Evolutionary conservation across 2,329 filamentous ascomycete species (phyloP).

Genomic region (Cladophialophora immunda): DNA sequence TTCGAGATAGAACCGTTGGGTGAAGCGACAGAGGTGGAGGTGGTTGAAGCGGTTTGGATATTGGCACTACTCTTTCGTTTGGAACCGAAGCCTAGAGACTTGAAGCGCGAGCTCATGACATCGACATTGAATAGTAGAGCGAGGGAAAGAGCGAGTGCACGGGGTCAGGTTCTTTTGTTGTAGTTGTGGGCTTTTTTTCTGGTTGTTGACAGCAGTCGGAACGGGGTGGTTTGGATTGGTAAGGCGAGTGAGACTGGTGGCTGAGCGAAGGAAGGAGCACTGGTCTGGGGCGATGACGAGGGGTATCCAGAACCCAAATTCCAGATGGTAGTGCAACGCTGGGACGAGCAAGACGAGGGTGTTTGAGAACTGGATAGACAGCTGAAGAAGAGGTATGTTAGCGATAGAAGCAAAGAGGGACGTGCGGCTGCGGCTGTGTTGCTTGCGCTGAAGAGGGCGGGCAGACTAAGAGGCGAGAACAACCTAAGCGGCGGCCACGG

Average conservation of each 20-base stretch:
- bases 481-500: slow-evolving; percentile 7
- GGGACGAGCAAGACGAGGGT: background rate
- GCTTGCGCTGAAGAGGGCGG: slow-evolving; percentile 10
- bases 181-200: background rate
- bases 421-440: slow-evolving; percentile 27
- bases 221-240: slow-evolving; percentile 9
- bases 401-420: slow-evolving; percentile 10
- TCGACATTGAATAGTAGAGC: slow-evolving; percentile 48
- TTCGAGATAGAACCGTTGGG: slow-evolving; percentile 44
- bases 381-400: slow-evolving; percentile 12
- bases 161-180: slow-evolving; percentile 11
- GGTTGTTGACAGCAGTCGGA: background rate
- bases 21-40: slow-evolving; percentile 40
- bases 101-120: slow-evolving; percentile 62
- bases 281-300: background rate
- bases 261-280: slow-evolving; percentile 16
- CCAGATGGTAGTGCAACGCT: background rate
- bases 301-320: background rate
- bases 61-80: slow-evolving; percentile 62
- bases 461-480: background rate
- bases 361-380: slow-evolving; percentile 11
- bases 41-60: slow-evolving; percentile 42
- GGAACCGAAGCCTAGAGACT: slow-evolving; percentile 58
- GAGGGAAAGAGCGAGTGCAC: slow-evolving; percentile 32
- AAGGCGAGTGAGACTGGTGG: slow-evolving; percentile 19